Base-by-base conservation (phyloP, 495 filamentous ascomycete species). In the Penicillium cinerascens region DNA sequence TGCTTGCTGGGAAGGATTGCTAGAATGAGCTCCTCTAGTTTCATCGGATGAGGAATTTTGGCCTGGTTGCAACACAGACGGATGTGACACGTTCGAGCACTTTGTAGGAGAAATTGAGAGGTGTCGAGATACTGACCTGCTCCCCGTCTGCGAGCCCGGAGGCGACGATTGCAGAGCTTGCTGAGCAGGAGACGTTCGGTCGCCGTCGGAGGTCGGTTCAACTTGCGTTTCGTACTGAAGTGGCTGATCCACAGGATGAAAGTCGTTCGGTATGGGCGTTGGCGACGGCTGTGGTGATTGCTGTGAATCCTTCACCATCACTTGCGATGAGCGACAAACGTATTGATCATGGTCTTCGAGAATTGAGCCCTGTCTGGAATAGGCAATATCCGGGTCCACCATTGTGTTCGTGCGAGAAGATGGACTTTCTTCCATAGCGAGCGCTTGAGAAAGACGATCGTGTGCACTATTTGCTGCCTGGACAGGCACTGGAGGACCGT, bases 221-320 rank as follows among this genome's bases (percentile, higher is more conserved):
- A 52, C 16, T 23, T 60, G 49, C 15, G 52, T 52, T 11, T 47
- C 44, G 40, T 26, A 36, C 45, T 40, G 20, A 18, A 29, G 49
- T 27, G 54, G 39, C 0, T 49, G 47, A 7, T 42, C 15, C 42
- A 41, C 37, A 27, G 39, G 17, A 4, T 43, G 23, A 23, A 45
- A 10, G 8, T 46, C 35, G 15, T 39, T 38, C 23, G 16, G 50
- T 9, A 26, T 50, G 1, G 52, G 56, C 1, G 60, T 50, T 0
- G 52, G 53, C 1, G 60, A 57, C 29, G 50, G 45, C 21, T 52
- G 51, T 7, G 73, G 72, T 23, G 77, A 75, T 42, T 66, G 64
- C 51, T 81, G 78, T 20, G 78, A 81, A 50, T 81, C 76, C 49
- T 69, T 73, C 15, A 81, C 70, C 41, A 74, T 63, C 8, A 69